Evolutionary conservation across 2,329 filamentous ascomycete species (phyloP).

Genomic region (Colletotrichum sidae): DNA sequence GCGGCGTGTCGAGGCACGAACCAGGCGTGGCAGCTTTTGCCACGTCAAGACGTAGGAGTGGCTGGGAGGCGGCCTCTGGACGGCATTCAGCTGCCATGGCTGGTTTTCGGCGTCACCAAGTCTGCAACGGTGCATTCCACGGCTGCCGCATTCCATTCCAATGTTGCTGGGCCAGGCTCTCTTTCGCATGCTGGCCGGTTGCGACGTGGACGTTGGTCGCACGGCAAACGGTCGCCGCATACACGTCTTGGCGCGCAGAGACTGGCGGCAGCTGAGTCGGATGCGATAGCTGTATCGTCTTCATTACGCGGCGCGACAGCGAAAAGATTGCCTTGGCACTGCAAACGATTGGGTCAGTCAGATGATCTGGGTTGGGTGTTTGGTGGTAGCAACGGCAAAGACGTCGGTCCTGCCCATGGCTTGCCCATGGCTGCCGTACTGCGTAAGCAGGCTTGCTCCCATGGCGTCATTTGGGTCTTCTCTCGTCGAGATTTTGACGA

Average conservation of each 20-base stretch:
- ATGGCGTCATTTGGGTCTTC: slow-evolving; percentile 18
- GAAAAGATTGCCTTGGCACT: background rate
- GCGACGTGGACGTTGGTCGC: slow-evolving; percentile 9
- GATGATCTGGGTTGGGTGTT: background rate
- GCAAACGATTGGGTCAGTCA: slow-evolving; percentile 12
- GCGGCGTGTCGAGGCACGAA: slow-evolving; percentile 10
- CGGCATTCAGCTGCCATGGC: slow-evolving; percentile 14
- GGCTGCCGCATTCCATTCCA: slow-evolving; percentile 17
- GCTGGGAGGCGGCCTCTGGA: slow-evolving; percentile 16
- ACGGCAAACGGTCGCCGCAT: slow-evolving; percentile 1
- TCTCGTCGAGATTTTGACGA: slow-evolving; percentile 1
- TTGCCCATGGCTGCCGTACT: background rate
- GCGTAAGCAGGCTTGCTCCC: background rate
- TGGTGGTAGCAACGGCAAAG: background rate
- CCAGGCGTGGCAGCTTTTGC: slow-evolving; percentile 8
- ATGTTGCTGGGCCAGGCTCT: slow-evolving; percentile 1
- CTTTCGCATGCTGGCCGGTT: background rate
- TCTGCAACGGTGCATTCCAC: slow-evolving; percentile 35
- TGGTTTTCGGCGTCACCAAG: slow-evolving; percentile 8
- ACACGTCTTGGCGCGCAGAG: background rate
- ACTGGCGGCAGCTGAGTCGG: slow-evolving; percentile 1
- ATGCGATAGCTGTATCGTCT: slow-evolving; percentile 13
- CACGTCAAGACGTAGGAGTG: slow-evolving; percentile 5
- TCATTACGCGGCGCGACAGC: slow-evolving; percentile 22
- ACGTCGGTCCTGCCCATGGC: background rate